These are phyloP conservation scores for Ophiognomonia clavigignenti-juglandacearum DNA, from an alignment of 2,329 filamentous ascomycete genomes.

Conservation along the genomic window DNA sequence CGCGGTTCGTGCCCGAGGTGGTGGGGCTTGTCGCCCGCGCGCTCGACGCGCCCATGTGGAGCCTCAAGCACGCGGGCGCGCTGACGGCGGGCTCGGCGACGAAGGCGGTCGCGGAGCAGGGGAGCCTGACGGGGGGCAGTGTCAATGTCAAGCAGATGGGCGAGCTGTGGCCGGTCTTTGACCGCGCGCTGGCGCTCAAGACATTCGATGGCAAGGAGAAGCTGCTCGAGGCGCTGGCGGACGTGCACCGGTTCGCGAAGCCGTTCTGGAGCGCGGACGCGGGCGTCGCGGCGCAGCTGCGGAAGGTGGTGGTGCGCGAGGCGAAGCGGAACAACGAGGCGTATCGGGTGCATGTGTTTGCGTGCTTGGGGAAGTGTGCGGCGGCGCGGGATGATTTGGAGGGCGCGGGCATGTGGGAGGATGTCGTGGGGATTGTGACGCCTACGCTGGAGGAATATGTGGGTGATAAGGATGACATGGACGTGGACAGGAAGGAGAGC, in stretches of 20 bases:
- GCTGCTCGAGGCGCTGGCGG: constrained; percentile 72
- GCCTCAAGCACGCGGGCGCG: constrained; percentile 82
- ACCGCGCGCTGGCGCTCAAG: constrained; percentile 79
- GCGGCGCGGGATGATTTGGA: constrained; percentile 63
- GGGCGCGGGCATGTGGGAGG: constrained; percentile 47
- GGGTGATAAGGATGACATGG: constrained; percentile 60
- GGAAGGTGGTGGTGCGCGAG: constrained; percentile 79
- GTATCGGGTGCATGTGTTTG: constrained; percentile 74
- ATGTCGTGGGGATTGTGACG: constrained; percentile 60
- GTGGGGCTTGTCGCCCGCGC: constrained; percentile 60
- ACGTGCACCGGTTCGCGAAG: constrained; percentile 65
- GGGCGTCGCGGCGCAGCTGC: constrained; percentile 58
- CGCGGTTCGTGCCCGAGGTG: constrained; percentile 82
- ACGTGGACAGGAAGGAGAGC: constrained; percentile 45
- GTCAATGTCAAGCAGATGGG: constrained; percentile 57
- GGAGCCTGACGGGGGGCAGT: constrained; percentile 46
- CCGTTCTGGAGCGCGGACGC: constrained; percentile 50
- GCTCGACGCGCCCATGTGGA: constrained; percentile 80
- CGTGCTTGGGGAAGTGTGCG: constrained; percentile 68
- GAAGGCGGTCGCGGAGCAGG: constrained; percentile 56
- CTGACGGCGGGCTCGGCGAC: constrained; percentile 73
- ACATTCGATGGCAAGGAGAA: constrained; percentile 91
- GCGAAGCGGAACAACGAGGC: constrained; percentile 85
- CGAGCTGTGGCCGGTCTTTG: constrained; percentile 75
- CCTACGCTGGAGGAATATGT: constrained; percentile 54